Conservation (phyloP, 2,329 filamentous ascomycete species). For the Beauveria bassiana region DNA sequence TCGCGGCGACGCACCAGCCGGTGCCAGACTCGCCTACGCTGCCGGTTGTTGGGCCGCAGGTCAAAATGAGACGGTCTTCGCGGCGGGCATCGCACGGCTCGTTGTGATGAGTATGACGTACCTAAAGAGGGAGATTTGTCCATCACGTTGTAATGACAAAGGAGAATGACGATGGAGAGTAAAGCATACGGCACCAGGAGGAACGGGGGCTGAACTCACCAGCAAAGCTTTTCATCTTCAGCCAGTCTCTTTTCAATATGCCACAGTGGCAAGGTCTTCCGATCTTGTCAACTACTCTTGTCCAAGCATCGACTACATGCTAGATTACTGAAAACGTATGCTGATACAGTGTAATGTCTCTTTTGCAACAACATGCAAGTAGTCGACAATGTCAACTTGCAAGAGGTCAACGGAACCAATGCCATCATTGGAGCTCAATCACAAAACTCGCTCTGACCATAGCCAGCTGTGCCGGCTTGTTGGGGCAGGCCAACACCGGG, state of each 20-base stretch:
- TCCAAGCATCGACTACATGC: no score
- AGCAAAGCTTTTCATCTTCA: background rate
- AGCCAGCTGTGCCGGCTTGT: background rate
- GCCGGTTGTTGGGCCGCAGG: background rate
- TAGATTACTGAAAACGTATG: no score
- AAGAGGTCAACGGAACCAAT: no score
- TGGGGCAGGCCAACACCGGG: background rate
- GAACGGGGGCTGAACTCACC: background rate
- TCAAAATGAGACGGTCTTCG: background rate
- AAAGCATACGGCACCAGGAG: background rate
- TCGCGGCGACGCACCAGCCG: background rate
- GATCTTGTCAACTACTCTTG: no score
- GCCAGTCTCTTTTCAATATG: background rate
- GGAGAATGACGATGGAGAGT: background rate
- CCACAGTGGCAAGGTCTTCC: no score
- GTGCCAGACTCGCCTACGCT: constrained; percentile 9
- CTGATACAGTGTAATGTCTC: no score
- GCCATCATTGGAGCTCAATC: no score
- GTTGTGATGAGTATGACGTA: background rate
- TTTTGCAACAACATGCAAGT: no score
- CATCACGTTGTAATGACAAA: background rate
- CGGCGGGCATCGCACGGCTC: background rate
- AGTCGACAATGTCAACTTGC: no score
- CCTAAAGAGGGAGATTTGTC: background rate
- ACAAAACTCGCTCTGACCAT: background rate